Evolutionary conservation across 805 yeast genomes (phyloP).

Genomic region (Wickerhamiella cacticola): DNA sequence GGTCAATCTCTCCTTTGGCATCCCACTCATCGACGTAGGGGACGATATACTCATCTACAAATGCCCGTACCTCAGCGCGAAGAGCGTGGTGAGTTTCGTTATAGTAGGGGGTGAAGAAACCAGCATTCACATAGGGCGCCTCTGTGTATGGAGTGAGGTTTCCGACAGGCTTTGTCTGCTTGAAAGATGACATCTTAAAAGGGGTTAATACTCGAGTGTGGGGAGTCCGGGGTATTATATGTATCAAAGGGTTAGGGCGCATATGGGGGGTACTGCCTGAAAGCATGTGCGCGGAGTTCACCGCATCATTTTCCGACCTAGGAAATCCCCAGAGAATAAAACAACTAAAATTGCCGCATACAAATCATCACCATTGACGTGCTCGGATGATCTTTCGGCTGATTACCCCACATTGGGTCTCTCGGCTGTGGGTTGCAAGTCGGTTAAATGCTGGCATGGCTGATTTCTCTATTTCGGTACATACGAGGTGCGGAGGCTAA

Average conservation of each 20-base stretch:
- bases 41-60: constrained; percentile 30
- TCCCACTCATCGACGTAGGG: constrained; percentile 37
- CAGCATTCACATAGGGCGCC: constrained; percentile 34
- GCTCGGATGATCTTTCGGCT: too few relatives aligned
- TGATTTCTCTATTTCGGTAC: too few relatives aligned
- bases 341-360: neutral
- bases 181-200: neutral
- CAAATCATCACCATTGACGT: neutral
- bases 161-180: constrained; percentile 11
- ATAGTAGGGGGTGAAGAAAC: constrained; percentile 30
- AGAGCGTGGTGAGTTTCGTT: constrained; percentile 33
- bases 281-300: neutral
- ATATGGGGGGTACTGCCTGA: neutral
- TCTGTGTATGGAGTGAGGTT: constrained; percentile 31
- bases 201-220: neutral
- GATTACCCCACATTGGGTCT: too few relatives aligned
- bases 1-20: constrained; percentile 29
- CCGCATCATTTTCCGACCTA: neutral
- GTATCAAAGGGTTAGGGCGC: constrained; percentile 10
- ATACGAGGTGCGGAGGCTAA: too few relatives aligned
- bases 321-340: neutral
- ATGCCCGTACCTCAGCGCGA: constrained; percentile 32
- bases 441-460: too few relatives aligned
- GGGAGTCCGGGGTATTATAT: neutral
- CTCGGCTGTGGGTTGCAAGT: too few relatives aligned